These are phyloP conservation scores for Posidonia oceanica DNA, from an alignment of 116 monocot genomes.

Conservation along the genomic window DNA sequence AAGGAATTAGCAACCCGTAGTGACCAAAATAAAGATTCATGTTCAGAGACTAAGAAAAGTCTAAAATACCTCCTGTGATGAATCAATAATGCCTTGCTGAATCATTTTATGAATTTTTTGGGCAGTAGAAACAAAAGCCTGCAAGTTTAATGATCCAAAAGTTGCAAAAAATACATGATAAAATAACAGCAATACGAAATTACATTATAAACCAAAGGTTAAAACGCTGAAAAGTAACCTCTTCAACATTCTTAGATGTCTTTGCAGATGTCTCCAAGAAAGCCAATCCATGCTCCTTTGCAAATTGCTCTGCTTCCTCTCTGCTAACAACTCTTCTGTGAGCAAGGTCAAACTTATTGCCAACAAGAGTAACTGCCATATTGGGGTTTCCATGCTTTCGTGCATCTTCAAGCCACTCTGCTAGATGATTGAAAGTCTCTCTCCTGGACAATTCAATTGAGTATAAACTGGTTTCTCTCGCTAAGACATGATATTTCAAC, in stretches of 20 bases:
- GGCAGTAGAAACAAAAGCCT: conserved; percentile 22
- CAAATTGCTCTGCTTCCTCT: conserved; percentile 57
- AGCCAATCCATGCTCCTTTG: conserved; percentile 29
- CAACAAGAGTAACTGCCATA: conserved; percentile 46
- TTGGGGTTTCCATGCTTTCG: conserved; percentile 43
- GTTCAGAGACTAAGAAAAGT: no score
- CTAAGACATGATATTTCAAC: no score
- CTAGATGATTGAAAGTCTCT: conserved; percentile 56
- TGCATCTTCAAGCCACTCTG: conserved; percentile 49
- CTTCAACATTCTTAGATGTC: conserved; percentile 28
- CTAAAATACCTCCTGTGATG: conserved; percentile 16
- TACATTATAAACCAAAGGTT: no score
- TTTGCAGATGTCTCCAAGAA: conserved; percentile 29
- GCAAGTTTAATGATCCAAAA: background rate
- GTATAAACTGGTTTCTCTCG: no score
- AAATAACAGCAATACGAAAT: background rate
- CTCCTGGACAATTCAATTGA: conserved; percentile 17
- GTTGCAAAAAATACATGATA: background rate
- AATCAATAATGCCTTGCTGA: conserved; percentile 17
- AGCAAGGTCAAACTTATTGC: conserved; percentile 43
- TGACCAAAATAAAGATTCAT: no score
- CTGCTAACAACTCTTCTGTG: conserved; percentile 50
- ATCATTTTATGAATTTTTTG: conserved; percentile 12
- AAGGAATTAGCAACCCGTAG: background rate
- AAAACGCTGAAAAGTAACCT: conserved; percentile 4